Conservation (phyloP, 768 basidiomycete genomes). For the Lactarius trivialis region DNA sequence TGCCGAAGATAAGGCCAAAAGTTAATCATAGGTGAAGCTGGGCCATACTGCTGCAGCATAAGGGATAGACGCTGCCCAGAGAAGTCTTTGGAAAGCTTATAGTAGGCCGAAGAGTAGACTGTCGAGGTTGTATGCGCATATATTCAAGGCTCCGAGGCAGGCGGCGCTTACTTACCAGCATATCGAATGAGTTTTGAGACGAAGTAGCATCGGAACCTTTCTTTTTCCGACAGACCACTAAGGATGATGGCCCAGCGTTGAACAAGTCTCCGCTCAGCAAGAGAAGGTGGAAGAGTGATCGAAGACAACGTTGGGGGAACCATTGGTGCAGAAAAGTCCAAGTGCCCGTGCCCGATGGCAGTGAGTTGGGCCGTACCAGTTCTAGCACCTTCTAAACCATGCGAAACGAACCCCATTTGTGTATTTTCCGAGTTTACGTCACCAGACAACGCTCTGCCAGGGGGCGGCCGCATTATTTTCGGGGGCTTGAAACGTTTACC, state of each 20-base stretch:
- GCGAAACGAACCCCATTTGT: neutral
- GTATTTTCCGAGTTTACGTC: neutral
- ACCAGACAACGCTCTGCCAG: too few species aligned
- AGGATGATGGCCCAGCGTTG: conserved; percentile 48
- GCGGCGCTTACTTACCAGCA: conserved; percentile 55
- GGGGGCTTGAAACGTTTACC: conserved; percentile 16
- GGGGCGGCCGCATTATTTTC: neutral
- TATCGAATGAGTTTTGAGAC: conserved; percentile 60
- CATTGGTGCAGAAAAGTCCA: conserved; percentile 33
- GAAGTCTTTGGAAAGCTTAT: conserved; percentile 42
- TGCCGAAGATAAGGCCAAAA: conserved; percentile 66
- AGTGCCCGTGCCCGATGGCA: conserved; percentile 25
- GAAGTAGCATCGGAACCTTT: conserved; percentile 40
- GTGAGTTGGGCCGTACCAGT: neutral
- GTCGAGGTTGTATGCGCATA: conserved; percentile 8
- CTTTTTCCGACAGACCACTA: conserved; percentile 38
- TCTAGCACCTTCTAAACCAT: neutral
- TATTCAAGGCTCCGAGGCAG: neutral
- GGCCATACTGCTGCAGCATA: too few species aligned
- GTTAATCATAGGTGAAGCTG: conserved; percentile 44
- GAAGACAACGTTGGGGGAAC: conserved; percentile 29
- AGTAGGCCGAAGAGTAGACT: conserved; percentile 60
- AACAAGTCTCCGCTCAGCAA: conserved; percentile 53
- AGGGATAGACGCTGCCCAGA: conserved; percentile 46
- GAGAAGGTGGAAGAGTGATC: conserved; percentile 51